Conservation (phyloP, 1,284 basidiomycete species). For the Trichosporon inkin region DNA sequence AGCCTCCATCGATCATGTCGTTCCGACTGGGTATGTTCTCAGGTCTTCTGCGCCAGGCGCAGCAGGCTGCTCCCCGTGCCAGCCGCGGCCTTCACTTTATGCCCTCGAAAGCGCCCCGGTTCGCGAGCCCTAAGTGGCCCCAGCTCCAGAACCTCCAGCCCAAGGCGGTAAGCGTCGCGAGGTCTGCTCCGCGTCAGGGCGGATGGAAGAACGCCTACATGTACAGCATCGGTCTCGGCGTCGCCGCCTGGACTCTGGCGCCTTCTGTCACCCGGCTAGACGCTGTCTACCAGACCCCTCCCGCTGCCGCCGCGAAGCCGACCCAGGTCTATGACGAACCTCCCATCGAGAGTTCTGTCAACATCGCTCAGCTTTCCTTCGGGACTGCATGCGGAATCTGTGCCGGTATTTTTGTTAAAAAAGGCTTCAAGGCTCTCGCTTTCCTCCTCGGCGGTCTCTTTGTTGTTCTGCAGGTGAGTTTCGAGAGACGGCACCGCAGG, state of each 20-base stretch:
- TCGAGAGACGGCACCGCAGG: neutral
- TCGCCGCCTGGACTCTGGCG: constrained; percentile 24
- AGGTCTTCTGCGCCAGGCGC: constrained; percentile 16
- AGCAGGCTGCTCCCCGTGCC: constrained; percentile 11
- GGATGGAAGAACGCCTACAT: constrained; percentile 15
- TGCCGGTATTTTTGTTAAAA: constrained; percentile 89
- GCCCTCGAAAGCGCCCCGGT: constrained; percentile 12
- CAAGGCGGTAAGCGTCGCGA: neutral
- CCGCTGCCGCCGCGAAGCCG: neutral
- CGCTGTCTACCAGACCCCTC: neutral
- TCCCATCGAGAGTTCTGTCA: constrained; percentile 61
- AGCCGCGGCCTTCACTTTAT: constrained; percentile 25
- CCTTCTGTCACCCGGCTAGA: constrained; percentile 12
- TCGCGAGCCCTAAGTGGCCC: constrained; percentile 13
- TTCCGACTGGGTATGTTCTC: constrained; percentile 29
- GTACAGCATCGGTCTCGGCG: constrained; percentile 38
- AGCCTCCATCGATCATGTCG: constrained; percentile 24
- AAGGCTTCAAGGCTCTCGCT: constrained; percentile 77
- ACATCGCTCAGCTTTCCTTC: constrained; percentile 77
- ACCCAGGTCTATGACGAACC: neutral
- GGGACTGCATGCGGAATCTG: constrained; percentile 83
- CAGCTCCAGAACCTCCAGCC: constrained; percentile 20
- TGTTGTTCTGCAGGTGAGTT: constrained; percentile 73
- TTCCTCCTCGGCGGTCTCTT: constrained; percentile 81
- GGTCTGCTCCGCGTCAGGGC: constrained; percentile 9